phyloP scores from a whole-genome alignment of 164 flowering plant genomes.

The Paratinospora sagittata region DNA sequence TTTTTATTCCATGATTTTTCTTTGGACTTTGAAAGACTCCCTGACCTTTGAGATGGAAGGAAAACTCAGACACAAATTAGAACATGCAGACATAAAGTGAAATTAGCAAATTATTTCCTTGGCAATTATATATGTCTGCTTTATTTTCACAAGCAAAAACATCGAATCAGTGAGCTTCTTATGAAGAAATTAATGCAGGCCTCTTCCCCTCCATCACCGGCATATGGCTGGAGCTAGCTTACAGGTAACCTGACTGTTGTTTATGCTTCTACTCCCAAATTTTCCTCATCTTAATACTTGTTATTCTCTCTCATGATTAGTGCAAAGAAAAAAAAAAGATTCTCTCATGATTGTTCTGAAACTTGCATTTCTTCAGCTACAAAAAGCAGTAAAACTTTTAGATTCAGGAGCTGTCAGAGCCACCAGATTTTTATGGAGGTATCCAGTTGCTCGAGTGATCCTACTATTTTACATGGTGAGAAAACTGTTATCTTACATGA shows the following conservation, averaged over 20 bases:
- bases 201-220: constrained; percentile 94
- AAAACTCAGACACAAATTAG: background rate
- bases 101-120: background rate
- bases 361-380: constrained; percentile 51
- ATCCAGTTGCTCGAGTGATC: constrained; percentile 82
- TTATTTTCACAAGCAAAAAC: background rate
- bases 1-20: no score
- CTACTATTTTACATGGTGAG: constrained; percentile 79
- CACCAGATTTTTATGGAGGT: constrained; percentile 94
- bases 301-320: no score
- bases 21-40: no score
- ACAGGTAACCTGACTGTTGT: constrained; percentile 47
- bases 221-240: constrained; percentile 82
- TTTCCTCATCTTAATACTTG: no score
- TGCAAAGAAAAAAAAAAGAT: no score
- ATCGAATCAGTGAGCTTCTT: background rate
- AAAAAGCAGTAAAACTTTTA: constrained; percentile 84
- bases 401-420: constrained; percentile 97
- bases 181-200: constrained; percentile 39
- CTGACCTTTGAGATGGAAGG: constrained; percentile 1
- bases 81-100: background rate
- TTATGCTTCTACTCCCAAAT: background rate
- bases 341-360: constrained; percentile 6
- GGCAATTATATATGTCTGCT: background rate
- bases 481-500: background rate